Evolutionary conservation across 805 yeast species (phyloP).

Genomic region (Teunomyces pallodes): DNA sequence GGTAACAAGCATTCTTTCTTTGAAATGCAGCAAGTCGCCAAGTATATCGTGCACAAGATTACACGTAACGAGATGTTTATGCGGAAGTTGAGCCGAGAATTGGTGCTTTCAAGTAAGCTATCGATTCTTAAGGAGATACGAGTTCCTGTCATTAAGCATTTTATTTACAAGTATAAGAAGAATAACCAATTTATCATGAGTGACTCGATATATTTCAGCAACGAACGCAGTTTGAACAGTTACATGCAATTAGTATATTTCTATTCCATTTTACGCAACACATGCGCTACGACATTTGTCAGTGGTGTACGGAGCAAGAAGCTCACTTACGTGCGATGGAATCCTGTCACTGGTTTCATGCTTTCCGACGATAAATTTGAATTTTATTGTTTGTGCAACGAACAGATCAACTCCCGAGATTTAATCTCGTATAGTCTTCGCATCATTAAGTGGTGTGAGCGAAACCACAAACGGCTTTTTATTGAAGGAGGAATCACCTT

Average conservation of each 20-base stretch:
- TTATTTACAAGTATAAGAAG: slow-evolving; percentile 69
- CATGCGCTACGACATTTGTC: slow-evolving; percentile 20
- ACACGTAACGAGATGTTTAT: slow-evolving; percentile 19
- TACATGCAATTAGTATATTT: slow-evolving; percentile 38
- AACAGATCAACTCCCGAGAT: slow-evolving; percentile 51
- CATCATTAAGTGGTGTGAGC: slow-evolving; percentile 74
- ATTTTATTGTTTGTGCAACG: slow-evolving; percentile 39
- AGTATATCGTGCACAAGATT: slow-evolving; percentile 42
- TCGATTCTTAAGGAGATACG: slow-evolving; percentile 22
- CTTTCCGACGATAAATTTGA: slow-evolving; percentile 32
- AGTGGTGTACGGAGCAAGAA: slow-evolving; percentile 28
- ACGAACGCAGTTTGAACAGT: slow-evolving; percentile 20
- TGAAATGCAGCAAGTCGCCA: slow-evolving; percentile 63
- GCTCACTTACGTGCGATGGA: slow-evolving; percentile 36
- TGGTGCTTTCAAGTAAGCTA: slow-evolving; percentile 14
- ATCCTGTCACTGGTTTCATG: slow-evolving; percentile 35
- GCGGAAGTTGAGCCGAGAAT: slow-evolving; percentile 22
- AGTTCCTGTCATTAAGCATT: slow-evolving; percentile 60
- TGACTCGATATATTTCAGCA: slow-evolving; percentile 21
- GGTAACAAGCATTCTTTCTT: slow-evolving; percentile 79
- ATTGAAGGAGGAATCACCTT: slow-evolving; percentile 70
- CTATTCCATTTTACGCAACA: slow-evolving; percentile 27
- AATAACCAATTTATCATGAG: slow-evolving; percentile 64
- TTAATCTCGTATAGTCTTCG: slow-evolving; percentile 60
- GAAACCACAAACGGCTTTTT: slow-evolving; percentile 67